These are phyloP conservation scores for Picea glauca DNA, from an alignment of 75 land plant genomes.

Conservation along the genomic window DNA sequence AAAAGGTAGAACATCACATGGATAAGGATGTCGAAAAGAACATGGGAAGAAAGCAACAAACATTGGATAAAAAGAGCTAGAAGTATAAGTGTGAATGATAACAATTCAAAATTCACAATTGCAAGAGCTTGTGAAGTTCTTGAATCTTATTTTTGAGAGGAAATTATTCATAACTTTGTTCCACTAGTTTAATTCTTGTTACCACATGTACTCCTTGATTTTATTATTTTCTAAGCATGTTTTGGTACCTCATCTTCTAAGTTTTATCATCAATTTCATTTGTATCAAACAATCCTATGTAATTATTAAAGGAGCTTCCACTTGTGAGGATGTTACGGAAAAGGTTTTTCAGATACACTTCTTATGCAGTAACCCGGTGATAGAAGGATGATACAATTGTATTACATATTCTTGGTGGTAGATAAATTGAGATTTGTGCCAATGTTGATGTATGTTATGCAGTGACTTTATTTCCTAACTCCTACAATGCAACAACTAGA, in stretches of 20 bases:
- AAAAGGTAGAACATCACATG: slow-evolving; percentile 54
- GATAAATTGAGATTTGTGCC: no score
- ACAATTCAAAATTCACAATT: slow-evolving; percentile 61
- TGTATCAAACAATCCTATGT: no score
- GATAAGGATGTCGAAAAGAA: slow-evolving; percentile 49
- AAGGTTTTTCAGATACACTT: no score
- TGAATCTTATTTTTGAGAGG: slow-evolving; percentile 37
- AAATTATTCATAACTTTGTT: slow-evolving; percentile 54
- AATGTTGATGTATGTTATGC: no score
- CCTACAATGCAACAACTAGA: no score
- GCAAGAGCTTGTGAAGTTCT: slow-evolving; percentile 45
- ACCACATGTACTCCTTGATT: slow-evolving; percentile 29
- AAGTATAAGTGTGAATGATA: slow-evolving; percentile 31
- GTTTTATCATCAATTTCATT: slow-evolving; percentile 22
- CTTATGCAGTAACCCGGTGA: no score
- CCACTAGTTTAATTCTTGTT: slow-evolving; percentile 39
- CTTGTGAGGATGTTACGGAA: no score
- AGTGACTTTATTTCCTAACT: no score
- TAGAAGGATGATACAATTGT: no score
- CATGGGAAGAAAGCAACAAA: slow-evolving; percentile 47
- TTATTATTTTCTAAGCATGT: slow-evolving; percentile 34
- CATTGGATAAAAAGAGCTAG: slow-evolving; percentile 35
- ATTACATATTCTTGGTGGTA: no score
- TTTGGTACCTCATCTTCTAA: slow-evolving; percentile 27
- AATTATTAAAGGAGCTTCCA: no score